Percentiles rank a stretch among this genome's conserved stretches.
Conservation (phyloP, 2,329 filamentous ascomycete genomes). For the Pseudogymnoascus sp. region DNA sequence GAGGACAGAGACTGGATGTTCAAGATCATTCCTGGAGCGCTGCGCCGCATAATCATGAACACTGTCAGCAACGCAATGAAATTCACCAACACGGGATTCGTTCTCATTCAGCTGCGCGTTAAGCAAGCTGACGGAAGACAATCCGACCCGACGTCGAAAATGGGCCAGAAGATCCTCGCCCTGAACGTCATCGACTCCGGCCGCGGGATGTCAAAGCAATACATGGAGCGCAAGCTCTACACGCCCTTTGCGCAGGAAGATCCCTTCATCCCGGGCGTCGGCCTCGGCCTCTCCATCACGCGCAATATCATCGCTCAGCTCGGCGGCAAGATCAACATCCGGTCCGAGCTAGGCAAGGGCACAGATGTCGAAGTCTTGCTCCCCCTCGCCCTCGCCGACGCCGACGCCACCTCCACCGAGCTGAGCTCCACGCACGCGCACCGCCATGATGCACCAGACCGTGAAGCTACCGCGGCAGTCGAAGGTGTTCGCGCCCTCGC, state of each 20-base stretch:
- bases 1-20: conserved; percentile 24
- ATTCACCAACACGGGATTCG: conserved; percentile 46
- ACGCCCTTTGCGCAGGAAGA: conserved; percentile 56
- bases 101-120: conserved; percentile 34
- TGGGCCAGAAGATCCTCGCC: conserved; percentile 12
- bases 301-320: conserved; percentile 54
- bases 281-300: conserved; percentile 57
- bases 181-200: conserved; percentile 54
- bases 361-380: conserved; percentile 47
- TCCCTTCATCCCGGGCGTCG: conserved; percentile 50
- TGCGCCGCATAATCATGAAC: conserved; percentile 47
- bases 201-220: conserved; percentile 54
- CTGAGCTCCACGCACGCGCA: background rate
- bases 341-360: conserved; percentile 45
- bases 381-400: conserved; percentile 22
- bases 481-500: conserved; percentile 14
- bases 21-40: conserved; percentile 23
- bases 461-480: conserved; percentile 14
- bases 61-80: conserved; percentile 55
- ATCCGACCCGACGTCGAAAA: background rate
- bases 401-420: background rate
- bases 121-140: background rate
- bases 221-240: conserved; percentile 49
- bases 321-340: conserved; percentile 52
- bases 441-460: conserved; percentile 11